These are phyloP conservation scores for Fusarium chuoi DNA, from an alignment of 2,329 filamentous ascomycete species.

Conservation along the genomic window DNA sequence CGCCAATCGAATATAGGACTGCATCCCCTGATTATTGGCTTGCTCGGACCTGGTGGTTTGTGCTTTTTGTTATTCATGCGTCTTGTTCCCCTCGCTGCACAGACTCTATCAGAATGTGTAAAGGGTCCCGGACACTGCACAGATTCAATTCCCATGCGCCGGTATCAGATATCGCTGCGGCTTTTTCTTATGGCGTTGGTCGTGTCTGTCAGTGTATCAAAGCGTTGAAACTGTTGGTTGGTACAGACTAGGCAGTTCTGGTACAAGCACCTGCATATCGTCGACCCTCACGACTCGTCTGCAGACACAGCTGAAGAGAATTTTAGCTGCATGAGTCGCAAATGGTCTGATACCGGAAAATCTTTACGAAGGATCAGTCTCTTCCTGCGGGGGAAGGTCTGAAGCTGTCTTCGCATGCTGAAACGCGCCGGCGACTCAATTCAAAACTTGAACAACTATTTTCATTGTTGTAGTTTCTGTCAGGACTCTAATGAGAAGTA, in stretches of 20 bases:
- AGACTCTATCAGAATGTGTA: conserved; percentile 3
- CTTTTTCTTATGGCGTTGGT: background rate
- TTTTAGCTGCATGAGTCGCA: conserved; percentile 25
- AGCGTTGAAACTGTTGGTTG: background rate
- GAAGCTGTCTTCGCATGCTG: background rate
- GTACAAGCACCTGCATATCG: background rate
- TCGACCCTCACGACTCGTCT: conserved; percentile 8
- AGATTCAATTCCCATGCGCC: background rate
- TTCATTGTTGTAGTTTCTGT: background rate
- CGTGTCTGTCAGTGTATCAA: background rate
- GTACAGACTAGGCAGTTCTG: background rate
- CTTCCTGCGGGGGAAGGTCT: background rate
- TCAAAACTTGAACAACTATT: background rate
- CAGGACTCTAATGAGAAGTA: no score
- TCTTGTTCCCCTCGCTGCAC: conserved; percentile 5
- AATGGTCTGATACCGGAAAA: background rate
- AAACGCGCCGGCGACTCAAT: conserved; percentile 7
- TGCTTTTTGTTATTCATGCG: background rate
- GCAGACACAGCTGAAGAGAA: background rate
- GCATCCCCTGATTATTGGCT: background rate
- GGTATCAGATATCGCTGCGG: conserved; percentile 3
- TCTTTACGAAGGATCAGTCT: background rate
- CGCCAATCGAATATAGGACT: conserved; percentile 26
- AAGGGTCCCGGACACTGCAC: background rate
- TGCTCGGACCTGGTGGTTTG: conserved; percentile 13